Conservation (phyloP, 2,329 filamentous ascomycete species). For the Rhytidhysteron rufulum region DNA sequence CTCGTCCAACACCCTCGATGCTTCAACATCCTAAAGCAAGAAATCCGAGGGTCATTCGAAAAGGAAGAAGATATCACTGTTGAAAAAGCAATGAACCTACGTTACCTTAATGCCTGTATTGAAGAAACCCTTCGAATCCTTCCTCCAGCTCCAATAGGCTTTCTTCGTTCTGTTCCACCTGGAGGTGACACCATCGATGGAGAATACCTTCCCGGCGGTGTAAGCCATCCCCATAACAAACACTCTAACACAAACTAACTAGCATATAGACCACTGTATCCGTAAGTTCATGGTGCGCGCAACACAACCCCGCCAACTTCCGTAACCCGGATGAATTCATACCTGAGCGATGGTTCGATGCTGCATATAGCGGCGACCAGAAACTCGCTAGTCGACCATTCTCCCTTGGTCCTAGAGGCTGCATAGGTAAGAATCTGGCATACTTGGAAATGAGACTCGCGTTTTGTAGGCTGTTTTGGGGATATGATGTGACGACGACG, state of each 20-base stretch:
- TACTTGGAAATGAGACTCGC: constrained; percentile 23
- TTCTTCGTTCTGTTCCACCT: constrained; percentile 6
- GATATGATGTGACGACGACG: constrained; percentile 13
- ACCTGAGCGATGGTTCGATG: constrained; percentile 36
- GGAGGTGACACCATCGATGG: constrained; percentile 13
- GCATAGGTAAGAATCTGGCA: constrained; percentile 27
- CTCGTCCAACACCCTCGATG: constrained; percentile 12
- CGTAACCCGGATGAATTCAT: constrained; percentile 6
- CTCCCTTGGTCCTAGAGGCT: constrained; percentile 30
- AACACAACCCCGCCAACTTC: constrained; percentile 1
- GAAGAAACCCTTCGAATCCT: constrained; percentile 14
- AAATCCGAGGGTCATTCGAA: constrained; percentile 15
- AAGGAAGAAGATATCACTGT: constrained; percentile 14
- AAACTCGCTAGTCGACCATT: constrained; percentile 27
- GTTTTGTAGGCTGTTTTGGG: constrained; percentile 15
- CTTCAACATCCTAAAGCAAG: constrained; percentile 8
- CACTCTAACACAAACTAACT: no score
- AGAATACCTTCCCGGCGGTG: constrained; percentile 11
- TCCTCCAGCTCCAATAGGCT: constrained; percentile 9
- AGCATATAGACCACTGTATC: background rate
- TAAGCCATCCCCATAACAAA: constrained; percentile 3
- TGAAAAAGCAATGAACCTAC: constrained; percentile 3
- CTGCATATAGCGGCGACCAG: constrained; percentile 22
- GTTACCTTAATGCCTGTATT: constrained; percentile 9
- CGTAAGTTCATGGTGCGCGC: background rate